These are phyloP conservation scores for Ophiostoma ulmi DNA, from an alignment of 2,329 filamentous ascomycete species.

Conservation along the genomic window DNA sequence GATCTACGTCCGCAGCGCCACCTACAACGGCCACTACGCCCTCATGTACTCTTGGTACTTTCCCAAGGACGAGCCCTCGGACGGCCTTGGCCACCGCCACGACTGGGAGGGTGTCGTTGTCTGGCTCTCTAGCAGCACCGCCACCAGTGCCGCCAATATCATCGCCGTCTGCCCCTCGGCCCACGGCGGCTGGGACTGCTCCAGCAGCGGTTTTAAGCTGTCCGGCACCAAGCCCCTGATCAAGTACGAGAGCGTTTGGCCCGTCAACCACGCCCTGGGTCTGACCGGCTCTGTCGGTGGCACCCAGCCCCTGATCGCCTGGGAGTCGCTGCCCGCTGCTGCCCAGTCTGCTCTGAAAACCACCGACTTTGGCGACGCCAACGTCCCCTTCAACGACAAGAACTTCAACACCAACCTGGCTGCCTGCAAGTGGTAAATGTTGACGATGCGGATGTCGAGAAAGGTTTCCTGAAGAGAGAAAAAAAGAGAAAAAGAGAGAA, in stretches of 20 bases:
- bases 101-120: slow-evolving; percentile 40
- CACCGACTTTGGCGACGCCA: slow-evolving; percentile 40
- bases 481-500: not conserved
- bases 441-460: not conserved
- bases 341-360: slow-evolving; percentile 36
- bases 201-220: not conserved
- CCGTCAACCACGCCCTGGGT: slow-evolving; percentile 34
- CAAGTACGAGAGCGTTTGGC: slow-evolving; percentile 35
- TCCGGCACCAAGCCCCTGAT: slow-evolving; percentile 37
- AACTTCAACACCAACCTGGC: slow-evolving; percentile 28
- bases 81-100: slow-evolving; percentile 37
- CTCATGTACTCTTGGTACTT: slow-evolving; percentile 45
- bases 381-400: slow-evolving; percentile 38
- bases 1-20: slow-evolving; percentile 35
- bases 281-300: slow-evolving; percentile 32
- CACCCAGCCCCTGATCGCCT: slow-evolving; percentile 40
- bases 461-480: not conserved
- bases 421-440: not conserved
- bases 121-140: slow-evolving; percentile 30
- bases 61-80: slow-evolving; percentile 41
- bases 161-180: slow-evolving; percentile 36
- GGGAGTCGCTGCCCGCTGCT: slow-evolving; percentile 35
- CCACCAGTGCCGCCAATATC: slow-evolving; percentile 32
- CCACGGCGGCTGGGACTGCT: slow-evolving; percentile 37
- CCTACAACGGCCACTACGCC: slow-evolving; percentile 32